Evolutionary conservation across 306 rosid genomes (phyloP).

Genomic region (Quercus dentata): DNA sequence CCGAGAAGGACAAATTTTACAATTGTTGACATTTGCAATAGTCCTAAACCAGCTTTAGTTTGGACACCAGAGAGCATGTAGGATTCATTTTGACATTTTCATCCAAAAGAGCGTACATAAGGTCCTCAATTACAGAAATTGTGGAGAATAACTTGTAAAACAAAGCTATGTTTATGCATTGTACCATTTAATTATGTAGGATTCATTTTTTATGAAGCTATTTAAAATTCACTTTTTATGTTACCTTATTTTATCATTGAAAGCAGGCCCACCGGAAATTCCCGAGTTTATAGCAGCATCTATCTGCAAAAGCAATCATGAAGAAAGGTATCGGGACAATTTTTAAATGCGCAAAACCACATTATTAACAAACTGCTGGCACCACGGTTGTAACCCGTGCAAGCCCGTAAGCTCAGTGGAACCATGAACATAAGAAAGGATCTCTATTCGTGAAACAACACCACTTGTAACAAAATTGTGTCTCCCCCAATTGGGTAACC

Average conservation of each 20-base stretch:
- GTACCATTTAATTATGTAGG: too few relatives aligned
- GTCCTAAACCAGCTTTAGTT: too few relatives aligned
- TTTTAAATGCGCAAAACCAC: neutral
- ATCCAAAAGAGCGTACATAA: constrained; percentile 2
- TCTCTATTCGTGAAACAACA: constrained; percentile 92
- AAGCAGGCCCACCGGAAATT: constrained; percentile 99
- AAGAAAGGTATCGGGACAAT: constrained; percentile 3
- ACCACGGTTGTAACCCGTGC: constrained; percentile 53
- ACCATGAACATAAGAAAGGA: constrained; percentile 91
- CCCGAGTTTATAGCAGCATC: constrained; percentile 98
- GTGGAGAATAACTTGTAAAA: too few relatives aligned
- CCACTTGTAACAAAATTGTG: constrained; percentile 98
- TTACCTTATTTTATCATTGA: constrained; percentile 47
- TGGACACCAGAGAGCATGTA: too few relatives aligned
- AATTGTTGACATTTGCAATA: too few relatives aligned
- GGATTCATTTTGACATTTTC: too few relatives aligned
- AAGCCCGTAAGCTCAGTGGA: constrained; percentile 94
- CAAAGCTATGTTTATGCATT: too few relatives aligned
- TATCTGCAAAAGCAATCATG: constrained; percentile 48
- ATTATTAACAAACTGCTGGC: neutral
- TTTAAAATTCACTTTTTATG: too few relatives aligned
- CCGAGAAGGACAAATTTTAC: too few relatives aligned
- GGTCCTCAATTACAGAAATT: too few relatives aligned
- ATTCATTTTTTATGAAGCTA: too few relatives aligned
- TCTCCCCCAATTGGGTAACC: constrained; percentile 99